A percentile compares a stretch with the other conserved stretches of the same genome.
phyloP scores from a whole-genome alignment of 176 grass and related monocot species.

The Carex littledalei region DNA sequence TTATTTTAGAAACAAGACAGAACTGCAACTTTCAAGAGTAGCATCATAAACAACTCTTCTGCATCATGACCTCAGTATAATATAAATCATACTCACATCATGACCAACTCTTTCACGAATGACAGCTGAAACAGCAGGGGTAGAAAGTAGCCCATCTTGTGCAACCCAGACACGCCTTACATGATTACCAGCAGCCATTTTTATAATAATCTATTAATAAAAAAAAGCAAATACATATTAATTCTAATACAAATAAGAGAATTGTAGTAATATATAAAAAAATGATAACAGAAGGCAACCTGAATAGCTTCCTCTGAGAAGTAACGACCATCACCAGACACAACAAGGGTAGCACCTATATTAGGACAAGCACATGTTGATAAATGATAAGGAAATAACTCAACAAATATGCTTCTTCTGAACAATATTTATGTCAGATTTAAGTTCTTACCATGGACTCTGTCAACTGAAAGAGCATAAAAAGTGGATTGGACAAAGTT shows the following conservation, averaged over 20 bases:
- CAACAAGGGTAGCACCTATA: slow-evolving; percentile 90
- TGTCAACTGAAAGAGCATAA: slow-evolving; percentile 70
- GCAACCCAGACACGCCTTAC: slow-evolving; percentile 92
- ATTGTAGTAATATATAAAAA: background rate
- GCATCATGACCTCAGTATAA: slow-evolving; percentile 4
- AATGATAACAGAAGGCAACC: slow-evolving; percentile 34
- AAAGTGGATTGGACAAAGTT: slow-evolving; percentile 99
- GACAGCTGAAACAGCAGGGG: slow-evolving; percentile 89
- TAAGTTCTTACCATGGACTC: slow-evolving; percentile 65
- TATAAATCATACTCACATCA: slow-evolving; percentile 65
- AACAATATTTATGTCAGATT: background rate
- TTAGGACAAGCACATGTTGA: slow-evolving; percentile 13
- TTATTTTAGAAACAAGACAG: background rate
- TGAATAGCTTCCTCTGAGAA: slow-evolving; percentile 98
- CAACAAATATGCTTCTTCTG: background rate
- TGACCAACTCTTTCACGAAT: slow-evolving; percentile 88
- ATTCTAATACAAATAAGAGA: background rate
- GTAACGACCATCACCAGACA: slow-evolving; percentile 98
- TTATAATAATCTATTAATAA: slow-evolving; percentile 67
- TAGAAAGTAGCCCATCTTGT: slow-evolving; percentile 79
- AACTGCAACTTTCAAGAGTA: background rate
- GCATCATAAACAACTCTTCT: background rate
- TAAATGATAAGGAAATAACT: background rate
- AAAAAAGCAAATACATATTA: background rate
- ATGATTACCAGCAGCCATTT: slow-evolving; percentile 97